Conservation (phyloP, 768 basidiomycete species). For the Tulasnella calospora region DNA sequence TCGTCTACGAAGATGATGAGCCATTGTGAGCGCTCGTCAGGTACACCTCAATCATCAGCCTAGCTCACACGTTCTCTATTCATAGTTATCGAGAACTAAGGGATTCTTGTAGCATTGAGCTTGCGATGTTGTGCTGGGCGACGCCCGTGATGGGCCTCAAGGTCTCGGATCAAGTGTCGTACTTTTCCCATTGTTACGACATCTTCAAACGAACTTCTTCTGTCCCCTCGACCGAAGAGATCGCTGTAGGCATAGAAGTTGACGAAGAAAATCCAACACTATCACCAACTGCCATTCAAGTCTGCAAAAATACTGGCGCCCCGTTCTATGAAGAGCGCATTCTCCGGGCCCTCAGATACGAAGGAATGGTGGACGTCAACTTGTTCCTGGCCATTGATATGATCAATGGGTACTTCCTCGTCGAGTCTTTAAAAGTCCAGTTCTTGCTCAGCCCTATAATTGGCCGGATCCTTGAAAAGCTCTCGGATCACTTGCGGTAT, state of each 20-base stretch:
- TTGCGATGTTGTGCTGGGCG: not conserved
- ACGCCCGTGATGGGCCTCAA: not conserved
- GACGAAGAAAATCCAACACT: not conserved
- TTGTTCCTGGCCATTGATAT: not conserved
- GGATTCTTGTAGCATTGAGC: not conserved
- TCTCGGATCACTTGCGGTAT: not conserved
- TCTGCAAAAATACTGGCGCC: not conserved
- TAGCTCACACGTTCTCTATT: not conserved
- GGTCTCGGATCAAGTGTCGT: not conserved
- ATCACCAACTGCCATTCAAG: not conserved
- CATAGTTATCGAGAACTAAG: not conserved
- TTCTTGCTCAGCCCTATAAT: not conserved
- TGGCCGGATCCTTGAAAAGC: not conserved
- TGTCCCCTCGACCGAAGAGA: not conserved
- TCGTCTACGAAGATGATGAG: not conserved
- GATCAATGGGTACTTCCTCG: not conserved
- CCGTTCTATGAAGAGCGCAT: not conserved
- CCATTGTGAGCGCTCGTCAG: not conserved
- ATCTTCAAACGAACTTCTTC: not conserved
- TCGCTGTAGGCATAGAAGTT: not conserved
- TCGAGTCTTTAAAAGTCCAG: not conserved
- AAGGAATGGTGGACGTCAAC: not conserved
- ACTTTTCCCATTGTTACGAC: not conserved
- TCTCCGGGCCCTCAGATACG: not conserved
- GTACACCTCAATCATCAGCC: not conserved